Conservation (phyloP, 2,329 filamentous ascomycete species). For the Emericellopsis cladophorae region DNA sequence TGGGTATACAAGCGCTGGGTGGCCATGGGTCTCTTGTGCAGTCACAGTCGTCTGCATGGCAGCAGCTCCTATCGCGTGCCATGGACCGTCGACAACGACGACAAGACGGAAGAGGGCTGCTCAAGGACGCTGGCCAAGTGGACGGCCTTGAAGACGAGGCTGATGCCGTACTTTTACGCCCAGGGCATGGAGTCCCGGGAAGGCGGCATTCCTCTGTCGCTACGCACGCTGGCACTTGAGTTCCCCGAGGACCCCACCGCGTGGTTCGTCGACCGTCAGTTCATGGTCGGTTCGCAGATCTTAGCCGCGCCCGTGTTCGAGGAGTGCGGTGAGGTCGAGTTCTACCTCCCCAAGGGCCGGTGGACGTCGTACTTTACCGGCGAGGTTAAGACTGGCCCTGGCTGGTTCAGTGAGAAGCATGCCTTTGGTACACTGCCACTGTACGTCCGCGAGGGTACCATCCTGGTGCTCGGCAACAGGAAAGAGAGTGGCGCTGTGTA, state of each 20-base stretch:
- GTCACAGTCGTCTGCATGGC: conserved; percentile 59
- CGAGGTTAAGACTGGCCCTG: conserved; percentile 33
- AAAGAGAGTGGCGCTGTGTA: conserved; percentile 28
- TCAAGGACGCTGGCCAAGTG: conserved; percentile 34
- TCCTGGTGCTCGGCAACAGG: conserved; percentile 30
- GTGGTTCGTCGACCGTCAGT: conserved; percentile 58
- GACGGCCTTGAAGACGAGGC: conserved; percentile 34
- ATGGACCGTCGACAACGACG: conserved; percentile 57
- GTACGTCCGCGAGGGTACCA: conserved; percentile 40
- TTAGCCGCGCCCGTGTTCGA: conserved; percentile 53
- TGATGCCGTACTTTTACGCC: conserved; percentile 39
- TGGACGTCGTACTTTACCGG: conserved; percentile 37
- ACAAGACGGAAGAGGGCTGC: conserved; percentile 38
- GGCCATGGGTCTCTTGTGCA: conserved; percentile 59
- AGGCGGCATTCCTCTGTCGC: conserved; percentile 45
- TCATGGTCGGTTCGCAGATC: conserved; percentile 56
- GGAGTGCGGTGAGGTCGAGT: conserved; percentile 49
- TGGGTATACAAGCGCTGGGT: conserved; percentile 71
- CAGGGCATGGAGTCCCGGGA: conserved; percentile 27
- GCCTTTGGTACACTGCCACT: conserved; percentile 45
- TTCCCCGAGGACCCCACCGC: conserved; percentile 58
- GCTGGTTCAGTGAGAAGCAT: conserved; percentile 49
- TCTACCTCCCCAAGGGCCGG: conserved; percentile 43
- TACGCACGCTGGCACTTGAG: conserved; percentile 55
- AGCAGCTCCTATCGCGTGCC: conserved; percentile 62